These are phyloP conservation scores for Monosporascus cannonballus DNA, from an alignment of 2,329 filamentous ascomycete species.

Conservation along the genomic window DNA sequence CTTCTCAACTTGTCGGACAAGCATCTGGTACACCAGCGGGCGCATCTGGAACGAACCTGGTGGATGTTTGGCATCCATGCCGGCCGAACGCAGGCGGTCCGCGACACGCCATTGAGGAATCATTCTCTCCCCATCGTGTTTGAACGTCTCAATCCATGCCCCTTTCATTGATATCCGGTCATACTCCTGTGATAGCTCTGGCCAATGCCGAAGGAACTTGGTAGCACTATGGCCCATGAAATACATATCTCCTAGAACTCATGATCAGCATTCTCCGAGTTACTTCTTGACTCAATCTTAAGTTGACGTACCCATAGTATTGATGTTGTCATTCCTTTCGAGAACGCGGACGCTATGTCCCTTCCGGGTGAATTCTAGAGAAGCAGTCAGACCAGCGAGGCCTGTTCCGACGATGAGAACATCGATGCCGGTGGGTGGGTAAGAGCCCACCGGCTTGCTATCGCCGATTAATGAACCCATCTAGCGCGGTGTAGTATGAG, in stretches of 20 bases:
- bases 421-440: constrained; percentile 39
- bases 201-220: constrained; percentile 49
- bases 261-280: constrained; percentile 4
- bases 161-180: constrained; percentile 46
- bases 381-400: constrained; percentile 54
- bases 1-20: constrained; percentile 40
- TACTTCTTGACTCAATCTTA: neutral
- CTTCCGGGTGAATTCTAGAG: constrained; percentile 55
- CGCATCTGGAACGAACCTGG: constrained; percentile 51
- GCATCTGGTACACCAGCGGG: constrained; percentile 50
- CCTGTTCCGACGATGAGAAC: constrained; percentile 50
- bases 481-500: neutral
- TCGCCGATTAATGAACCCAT: constrained; percentile 28
- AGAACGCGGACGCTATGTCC: constrained; percentile 47
- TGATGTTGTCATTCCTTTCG: constrained; percentile 41
- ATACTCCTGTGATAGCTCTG: constrained; percentile 44
- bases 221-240: constrained; percentile 53
- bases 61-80: constrained; percentile 36
- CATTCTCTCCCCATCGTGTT: constrained; percentile 44
- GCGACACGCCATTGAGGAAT: constrained; percentile 42
- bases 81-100: constrained; percentile 36
- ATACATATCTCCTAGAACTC: constrained; percentile 47
- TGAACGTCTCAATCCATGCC: constrained; percentile 49
- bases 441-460: constrained; percentile 44
- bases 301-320: constrained; percentile 39